Evolutionary conservation across 1,139 yeast genomes (phyloP).

Genomic region (Saccharomycopsis hybrid): DNA sequence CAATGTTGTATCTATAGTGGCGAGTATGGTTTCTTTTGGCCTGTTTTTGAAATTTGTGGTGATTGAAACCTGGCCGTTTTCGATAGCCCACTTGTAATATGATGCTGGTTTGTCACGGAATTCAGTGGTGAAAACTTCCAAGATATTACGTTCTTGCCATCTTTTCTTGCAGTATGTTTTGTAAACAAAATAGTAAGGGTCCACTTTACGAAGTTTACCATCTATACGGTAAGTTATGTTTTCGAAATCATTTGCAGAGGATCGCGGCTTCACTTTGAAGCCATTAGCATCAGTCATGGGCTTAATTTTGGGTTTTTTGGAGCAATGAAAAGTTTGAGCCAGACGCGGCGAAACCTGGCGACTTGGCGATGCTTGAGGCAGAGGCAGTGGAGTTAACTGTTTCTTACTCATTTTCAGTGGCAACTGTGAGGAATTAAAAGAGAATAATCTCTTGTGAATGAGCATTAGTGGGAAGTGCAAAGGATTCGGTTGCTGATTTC

Average conservation of each 20-base stretch:
- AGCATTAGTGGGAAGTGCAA: too few relatives aligned
- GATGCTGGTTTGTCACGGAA: constrained; percentile 73
- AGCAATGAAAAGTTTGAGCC: too few relatives aligned
- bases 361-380: too few relatives aligned
- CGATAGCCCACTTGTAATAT: constrained; percentile 64
- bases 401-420: too few relatives aligned
- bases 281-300: constrained; percentile 47
- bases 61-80: constrained; percentile 64
- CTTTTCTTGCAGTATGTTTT: constrained; percentile 85
- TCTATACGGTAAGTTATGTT: constrained; percentile 38
- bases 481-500: too few relatives aligned
- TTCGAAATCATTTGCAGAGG: constrained; percentile 40
- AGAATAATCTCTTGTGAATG: too few relatives aligned
- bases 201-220: constrained; percentile 62
- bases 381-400: too few relatives aligned
- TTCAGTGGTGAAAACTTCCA: constrained; percentile 78
- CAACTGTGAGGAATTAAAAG: too few relatives aligned
- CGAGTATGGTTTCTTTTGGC: too few relatives aligned
- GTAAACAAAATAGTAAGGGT: constrained; percentile 85
- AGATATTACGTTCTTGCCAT: constrained; percentile 76
- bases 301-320: too few relatives aligned
- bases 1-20: constrained; percentile 59
- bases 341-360: too few relatives aligned
- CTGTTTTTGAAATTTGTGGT: constrained; percentile 41
- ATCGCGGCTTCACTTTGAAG: constrained; percentile 37